These are phyloP conservation scores for Phyllosticta citribraziliensis DNA, from an alignment of 2,329 filamentous ascomycete genomes.

Conservation along the genomic window DNA sequence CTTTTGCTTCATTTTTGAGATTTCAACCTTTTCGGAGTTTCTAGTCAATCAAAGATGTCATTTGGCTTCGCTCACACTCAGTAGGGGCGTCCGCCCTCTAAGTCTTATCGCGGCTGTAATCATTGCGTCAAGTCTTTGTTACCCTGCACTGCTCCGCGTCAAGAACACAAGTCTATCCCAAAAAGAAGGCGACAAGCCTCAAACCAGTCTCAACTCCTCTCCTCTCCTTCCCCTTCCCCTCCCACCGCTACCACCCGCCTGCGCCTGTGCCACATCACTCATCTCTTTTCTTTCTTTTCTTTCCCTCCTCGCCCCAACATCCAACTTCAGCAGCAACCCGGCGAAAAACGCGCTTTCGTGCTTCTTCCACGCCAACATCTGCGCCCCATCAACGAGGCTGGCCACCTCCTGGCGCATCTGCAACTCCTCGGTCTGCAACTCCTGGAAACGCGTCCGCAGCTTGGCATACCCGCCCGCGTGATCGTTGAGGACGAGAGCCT, in stretches of 20 bases:
- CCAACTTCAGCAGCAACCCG: background rate
- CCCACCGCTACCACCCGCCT: no score
- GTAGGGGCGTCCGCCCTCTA: no score
- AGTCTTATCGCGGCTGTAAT: no score
- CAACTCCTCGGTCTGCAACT: background rate
- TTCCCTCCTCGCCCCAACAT: background rate
- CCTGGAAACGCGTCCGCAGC: background rate
- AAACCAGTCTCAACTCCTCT: background rate
- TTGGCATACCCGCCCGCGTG: background rate
- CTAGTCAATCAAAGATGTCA: background rate
- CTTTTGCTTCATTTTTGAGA: background rate
- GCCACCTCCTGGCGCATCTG: background rate
- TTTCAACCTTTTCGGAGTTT: background rate
- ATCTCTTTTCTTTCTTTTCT: background rate
- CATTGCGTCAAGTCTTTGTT: no score
- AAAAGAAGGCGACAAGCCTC: no score
- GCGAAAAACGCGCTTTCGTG: background rate
- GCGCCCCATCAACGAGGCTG: no score
- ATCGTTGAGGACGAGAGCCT: background rate
- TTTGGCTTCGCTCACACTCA: background rate
- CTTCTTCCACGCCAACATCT: background rate
- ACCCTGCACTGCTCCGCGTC: no score
- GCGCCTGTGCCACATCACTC: background rate
- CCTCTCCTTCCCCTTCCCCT: background rate
- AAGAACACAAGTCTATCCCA: background rate